These are phyloP conservation scores for Komagataella mondaviorum DNA, from an alignment of 805 yeast genomes.

Conservation along the genomic window DNA sequence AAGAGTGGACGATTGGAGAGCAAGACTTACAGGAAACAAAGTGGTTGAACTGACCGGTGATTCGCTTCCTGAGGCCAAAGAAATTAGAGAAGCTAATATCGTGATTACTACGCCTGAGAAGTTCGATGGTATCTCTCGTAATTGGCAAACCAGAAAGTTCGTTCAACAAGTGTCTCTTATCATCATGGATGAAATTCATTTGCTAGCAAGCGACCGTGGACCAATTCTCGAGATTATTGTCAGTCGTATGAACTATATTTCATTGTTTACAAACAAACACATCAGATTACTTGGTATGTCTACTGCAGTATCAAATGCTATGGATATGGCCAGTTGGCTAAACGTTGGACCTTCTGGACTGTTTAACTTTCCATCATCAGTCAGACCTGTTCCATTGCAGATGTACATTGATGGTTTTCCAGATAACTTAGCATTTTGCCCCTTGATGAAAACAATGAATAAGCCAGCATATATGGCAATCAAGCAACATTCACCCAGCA, in stretches of 20 bases:
- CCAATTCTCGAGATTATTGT: constrained; percentile 83
- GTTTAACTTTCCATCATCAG: constrained; percentile 71
- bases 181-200: constrained; percentile 78
- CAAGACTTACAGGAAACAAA: constrained; percentile 34
- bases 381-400: constrained; percentile 74
- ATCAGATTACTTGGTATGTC: constrained; percentile 66
- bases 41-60: constrained; percentile 79
- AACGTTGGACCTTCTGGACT: constrained; percentile 54
- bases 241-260: constrained; percentile 69
- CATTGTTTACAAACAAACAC: constrained; percentile 44
- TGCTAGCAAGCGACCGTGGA: constrained; percentile 76
- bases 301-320: constrained; percentile 77
- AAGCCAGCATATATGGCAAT: constrained; percentile 89
- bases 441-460: constrained; percentile 79
- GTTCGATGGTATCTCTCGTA: constrained; percentile 79
- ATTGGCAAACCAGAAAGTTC: constrained; percentile 69
- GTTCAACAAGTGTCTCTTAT: constrained; percentile 65
- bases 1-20: constrained; percentile 71
- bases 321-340: constrained; percentile 79
- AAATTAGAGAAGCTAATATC: constrained; percentile 56
- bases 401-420: constrained; percentile 85
- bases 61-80: constrained; percentile 58
- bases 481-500: constrained; percentile 75
- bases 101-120: constrained; percentile 79
- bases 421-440: constrained; percentile 68